Conservation (phyloP, 208 protist species). For the Trypanosoma scelopori region DNA sequence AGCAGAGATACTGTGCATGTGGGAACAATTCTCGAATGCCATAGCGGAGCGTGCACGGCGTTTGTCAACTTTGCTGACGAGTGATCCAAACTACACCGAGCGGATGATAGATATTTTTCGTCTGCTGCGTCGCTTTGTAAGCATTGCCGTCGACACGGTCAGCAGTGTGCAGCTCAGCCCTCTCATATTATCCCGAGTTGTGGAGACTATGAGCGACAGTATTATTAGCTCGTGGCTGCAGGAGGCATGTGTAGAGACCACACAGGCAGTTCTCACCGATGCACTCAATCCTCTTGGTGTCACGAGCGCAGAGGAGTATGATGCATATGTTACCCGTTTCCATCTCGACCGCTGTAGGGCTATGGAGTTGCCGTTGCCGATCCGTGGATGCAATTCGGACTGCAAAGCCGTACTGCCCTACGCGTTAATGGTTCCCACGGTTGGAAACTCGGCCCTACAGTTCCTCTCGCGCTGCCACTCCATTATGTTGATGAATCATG, state of each 20-base stretch:
- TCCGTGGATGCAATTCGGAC: conserved; percentile 36
- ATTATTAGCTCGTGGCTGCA: conserved; percentile 84
- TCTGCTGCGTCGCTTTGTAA: conserved; percentile 58
- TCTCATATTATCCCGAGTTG: conserved; percentile 64
- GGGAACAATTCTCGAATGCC: conserved; percentile 57
- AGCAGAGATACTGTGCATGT: conserved; percentile 74
- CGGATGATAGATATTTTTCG: conserved; percentile 63
- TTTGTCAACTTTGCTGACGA: conserved; percentile 49
- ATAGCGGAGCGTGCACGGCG: conserved; percentile 49
- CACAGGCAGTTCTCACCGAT: conserved; percentile 69
- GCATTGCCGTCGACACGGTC: conserved; percentile 58
- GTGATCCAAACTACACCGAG: conserved; percentile 50
- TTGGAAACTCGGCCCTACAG: conserved; percentile 55
- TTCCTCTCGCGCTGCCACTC: conserved; percentile 78
- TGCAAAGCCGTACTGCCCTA: conserved; percentile 71
- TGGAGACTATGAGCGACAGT: conserved; percentile 75
- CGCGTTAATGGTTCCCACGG: conserved; percentile 55
- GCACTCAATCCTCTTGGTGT: conserved; percentile 51
- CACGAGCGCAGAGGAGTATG: conserved; percentile 48
- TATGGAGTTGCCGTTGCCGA: conserved; percentile 66
- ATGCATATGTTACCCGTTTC: conserved; percentile 59
- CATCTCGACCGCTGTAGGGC: conserved; percentile 57
- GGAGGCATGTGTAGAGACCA: conserved; percentile 64
- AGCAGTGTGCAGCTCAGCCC: conserved; percentile 71
- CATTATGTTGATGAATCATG: conserved; percentile 62